These are phyloP conservation scores for Barnettozyma wickerhamii DNA, from an alignment of 805 yeast species.

Conservation along the genomic window DNA sequence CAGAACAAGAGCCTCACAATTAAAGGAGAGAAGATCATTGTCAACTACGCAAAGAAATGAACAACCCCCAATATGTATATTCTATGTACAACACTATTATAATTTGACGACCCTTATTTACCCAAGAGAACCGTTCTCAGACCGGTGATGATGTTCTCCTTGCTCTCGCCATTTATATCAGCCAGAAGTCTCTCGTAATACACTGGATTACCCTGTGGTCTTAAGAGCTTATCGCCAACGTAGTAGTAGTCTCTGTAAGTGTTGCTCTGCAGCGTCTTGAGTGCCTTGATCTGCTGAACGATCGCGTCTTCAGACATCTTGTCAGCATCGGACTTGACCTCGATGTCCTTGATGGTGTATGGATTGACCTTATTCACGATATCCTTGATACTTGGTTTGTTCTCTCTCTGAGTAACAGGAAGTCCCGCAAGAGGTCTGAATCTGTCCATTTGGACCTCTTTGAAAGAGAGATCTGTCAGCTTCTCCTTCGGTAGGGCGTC, in stretches of 20 bases:
- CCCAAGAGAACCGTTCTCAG: slow-evolving; percentile 75
- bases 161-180: slow-evolving; percentile 68
- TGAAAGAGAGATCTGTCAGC: slow-evolving; percentile 65
- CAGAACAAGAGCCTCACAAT: slow-evolving; percentile 21
- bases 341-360: slow-evolving; percentile 36
- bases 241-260: slow-evolving; percentile 61
- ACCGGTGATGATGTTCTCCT: slow-evolving; percentile 62
- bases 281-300: slow-evolving; percentile 51
- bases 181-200: slow-evolving; percentile 68
- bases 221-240: slow-evolving; percentile 58
- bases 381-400: slow-evolving; percentile 33
- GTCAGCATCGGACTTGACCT: slow-evolving; percentile 40
- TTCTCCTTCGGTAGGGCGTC: slow-evolving; percentile 67
- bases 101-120: slow-evolving; percentile 32
- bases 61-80: neutral
- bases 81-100: neutral
- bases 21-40: slow-evolving; percentile 14
- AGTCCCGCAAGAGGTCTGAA: slow-evolving; percentile 49
- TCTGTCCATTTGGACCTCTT: slow-evolving; percentile 57
- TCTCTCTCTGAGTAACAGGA: slow-evolving; percentile 30
- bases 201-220: slow-evolving; percentile 81
- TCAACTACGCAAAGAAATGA: slow-evolving; percentile 28
- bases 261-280: slow-evolving; percentile 53
- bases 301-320: slow-evolving; percentile 42
- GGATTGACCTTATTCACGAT: slow-evolving; percentile 44